A percentile compares a stretch with the other conserved stretches of the same genome.
Evolutionary conservation across 805 yeast species (phyloP).

Genomic region (Candida hungchunana): DNA sequence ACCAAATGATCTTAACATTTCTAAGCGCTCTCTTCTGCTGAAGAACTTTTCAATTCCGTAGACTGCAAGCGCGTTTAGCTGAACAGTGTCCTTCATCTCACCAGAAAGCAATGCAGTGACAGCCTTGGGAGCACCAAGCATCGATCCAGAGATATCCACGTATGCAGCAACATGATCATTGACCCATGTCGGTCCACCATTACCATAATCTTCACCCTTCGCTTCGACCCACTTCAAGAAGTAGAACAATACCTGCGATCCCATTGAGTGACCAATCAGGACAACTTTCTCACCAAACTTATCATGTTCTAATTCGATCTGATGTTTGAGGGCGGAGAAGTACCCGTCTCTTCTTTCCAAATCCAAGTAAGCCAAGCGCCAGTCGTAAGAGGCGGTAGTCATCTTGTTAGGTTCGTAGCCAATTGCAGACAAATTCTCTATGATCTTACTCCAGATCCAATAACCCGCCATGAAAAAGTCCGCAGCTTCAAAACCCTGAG

Average conservation of each 20-base stretch:
- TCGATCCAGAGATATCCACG: slow-evolving; percentile 86
- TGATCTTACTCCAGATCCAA: slow-evolving; percentile 96
- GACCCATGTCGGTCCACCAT: slow-evolving; percentile 91
- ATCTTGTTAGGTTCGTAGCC: slow-evolving; percentile 92
- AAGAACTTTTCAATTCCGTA: slow-evolving; percentile 94
- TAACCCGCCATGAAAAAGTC: slow-evolving; percentile 96
- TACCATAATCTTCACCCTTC: slow-evolving; percentile 70
- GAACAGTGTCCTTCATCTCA: slow-evolving; percentile 97
- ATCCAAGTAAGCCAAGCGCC: slow-evolving; percentile 91
- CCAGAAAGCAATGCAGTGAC: slow-evolving; percentile 91
- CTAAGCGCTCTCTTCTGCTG: slow-evolving; percentile 82
- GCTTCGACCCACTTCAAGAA: slow-evolving; percentile 98
- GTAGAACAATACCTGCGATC: slow-evolving; percentile 82
- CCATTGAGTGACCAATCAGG: slow-evolving; percentile 95
- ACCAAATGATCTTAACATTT: slow-evolving; percentile 83
- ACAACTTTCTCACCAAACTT: slow-evolving; percentile 62
- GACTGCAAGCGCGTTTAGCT: slow-evolving; percentile 85
- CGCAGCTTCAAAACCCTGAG: slow-evolving; percentile 95
- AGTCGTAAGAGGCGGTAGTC: slow-evolving; percentile 91
- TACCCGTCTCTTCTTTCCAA: slow-evolving; percentile 84
- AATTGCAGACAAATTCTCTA: slow-evolving; percentile 91
- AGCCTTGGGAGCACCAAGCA: slow-evolving; percentile 92
- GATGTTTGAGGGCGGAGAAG: slow-evolving; percentile 69
- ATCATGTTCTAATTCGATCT: slow-evolving; percentile 58
- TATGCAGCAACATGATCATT: slow-evolving; percentile 76